Evolutionary conservation across 768 basidiomycete species (phyloP), one percentile per base, ranked within the genome.

Genomic region (Mycena amicta): DNA sequence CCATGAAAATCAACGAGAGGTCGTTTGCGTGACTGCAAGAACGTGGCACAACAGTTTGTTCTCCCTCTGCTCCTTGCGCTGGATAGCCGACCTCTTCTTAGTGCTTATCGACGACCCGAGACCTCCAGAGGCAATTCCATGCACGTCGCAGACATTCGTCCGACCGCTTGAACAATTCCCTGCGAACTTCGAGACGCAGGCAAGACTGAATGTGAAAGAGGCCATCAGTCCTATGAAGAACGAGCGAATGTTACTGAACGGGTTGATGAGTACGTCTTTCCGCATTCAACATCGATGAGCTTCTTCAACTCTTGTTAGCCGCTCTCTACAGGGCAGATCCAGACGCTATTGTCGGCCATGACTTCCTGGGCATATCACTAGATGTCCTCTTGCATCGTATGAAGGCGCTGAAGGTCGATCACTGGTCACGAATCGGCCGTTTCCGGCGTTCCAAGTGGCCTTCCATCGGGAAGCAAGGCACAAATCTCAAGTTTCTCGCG

Each of bases 341-440:
- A 0, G 97, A 99, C 67, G 85, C 98, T 22, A 85, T 98, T 53
- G 83, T 99, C 31, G 95, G 97, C 0, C 94, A 98, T 66, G 95
- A 98, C 52, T 97, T 99, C 71, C 76, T 93, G 4, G 94, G 92
- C 4, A 90, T 90, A 25, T 89, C 89, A 1, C 82, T 97, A 23
- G 97, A 98, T 65, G 90, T 97, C 15, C 78, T 99, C 20, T 81
- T 99, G 13, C 87, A 91, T 66, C 88, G 97, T 0, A 90, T 98
- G 89, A 84, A 86, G 60, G 92, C 96, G 56, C 82, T 94, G 46
- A 93, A 95, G 68, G 86, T 85, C 6, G 93, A 96, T 52, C 90
- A 97, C 70, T 98, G 93, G 92, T 96, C 95, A 3, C 85, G 95
- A 39, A 81, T 99, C 37, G 92, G 95, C 23, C 85, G 97, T 12